These are phyloP conservation scores for Naganishia vishniacii DNA, from an alignment of 768 basidiomycete genomes.

Conservation along the genomic window DNA sequence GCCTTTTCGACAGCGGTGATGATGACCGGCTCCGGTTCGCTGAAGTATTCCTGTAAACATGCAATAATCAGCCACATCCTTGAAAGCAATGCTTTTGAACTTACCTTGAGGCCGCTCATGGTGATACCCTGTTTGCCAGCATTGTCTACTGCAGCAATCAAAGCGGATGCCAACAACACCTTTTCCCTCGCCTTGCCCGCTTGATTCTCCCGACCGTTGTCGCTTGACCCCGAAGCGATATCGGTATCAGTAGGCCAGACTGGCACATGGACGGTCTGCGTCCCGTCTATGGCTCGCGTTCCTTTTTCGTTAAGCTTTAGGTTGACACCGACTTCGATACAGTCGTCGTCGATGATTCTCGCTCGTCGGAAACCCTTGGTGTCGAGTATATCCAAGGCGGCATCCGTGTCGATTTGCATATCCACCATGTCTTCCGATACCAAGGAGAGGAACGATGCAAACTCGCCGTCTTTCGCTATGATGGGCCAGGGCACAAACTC, in stretches of 20 bases:
- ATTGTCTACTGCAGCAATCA: slow-evolving; percentile 20
- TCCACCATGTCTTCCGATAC: slow-evolving; percentile 73
- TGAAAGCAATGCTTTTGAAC: background rate
- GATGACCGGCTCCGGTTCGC: slow-evolving; percentile 13
- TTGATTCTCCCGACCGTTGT: background rate
- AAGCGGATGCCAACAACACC: slow-evolving; percentile 2
- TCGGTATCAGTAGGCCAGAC: background rate
- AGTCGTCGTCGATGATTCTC: slow-evolving; percentile 34
- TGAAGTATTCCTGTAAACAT: background rate
- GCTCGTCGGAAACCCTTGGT: slow-evolving; percentile 2
- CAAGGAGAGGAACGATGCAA: slow-evolving; percentile 68
- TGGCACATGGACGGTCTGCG: background rate
- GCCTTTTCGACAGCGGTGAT: slow-evolving; percentile 7
- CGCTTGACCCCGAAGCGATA: background rate
- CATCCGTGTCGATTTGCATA: slow-evolving; percentile 49
- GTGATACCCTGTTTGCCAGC: slow-evolving; percentile 35
- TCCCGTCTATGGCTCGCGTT: background rate
- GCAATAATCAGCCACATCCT: background rate
- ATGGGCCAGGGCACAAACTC: slow-evolving; percentile 73
- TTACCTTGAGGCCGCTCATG: slow-evolving; percentile 29
- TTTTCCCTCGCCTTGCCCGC: background rate
- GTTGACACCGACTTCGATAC: slow-evolving; percentile 36
- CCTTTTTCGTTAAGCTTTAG: slow-evolving; percentile 16
- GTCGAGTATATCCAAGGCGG: slow-evolving; percentile 15
- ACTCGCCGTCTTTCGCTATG: slow-evolving; percentile 72